Conservation (phyloP, 2,329 filamentous ascomycete genomes). For the Pseudogymnoascus sp. region DNA sequence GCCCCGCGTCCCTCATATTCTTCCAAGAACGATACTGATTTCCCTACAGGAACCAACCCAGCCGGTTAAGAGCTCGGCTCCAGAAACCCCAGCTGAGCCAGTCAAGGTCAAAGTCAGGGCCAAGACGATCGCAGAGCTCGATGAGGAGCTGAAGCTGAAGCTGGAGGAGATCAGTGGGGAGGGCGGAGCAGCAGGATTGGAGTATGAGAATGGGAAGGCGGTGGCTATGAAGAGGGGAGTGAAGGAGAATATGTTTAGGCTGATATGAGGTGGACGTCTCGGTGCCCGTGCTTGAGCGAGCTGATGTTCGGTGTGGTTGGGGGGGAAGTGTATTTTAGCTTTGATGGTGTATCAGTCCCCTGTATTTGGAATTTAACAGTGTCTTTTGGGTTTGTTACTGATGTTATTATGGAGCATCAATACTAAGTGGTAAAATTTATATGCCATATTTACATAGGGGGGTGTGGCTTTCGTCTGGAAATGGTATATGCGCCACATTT, state of each 20-base stretch:
- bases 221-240: conserved; percentile 67
- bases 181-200: conserved; percentile 62
- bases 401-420: background rate
- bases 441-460: background rate
- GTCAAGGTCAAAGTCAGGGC: background rate
- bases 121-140: conserved; percentile 55
- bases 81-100: background rate
- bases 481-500: background rate
- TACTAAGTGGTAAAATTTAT: background rate
- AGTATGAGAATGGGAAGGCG: conserved; percentile 67
- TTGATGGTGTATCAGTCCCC: background rate
- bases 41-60: background rate
- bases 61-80: background rate
- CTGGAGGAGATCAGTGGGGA: conserved; percentile 61
- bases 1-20: background rate
- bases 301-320: background rate
- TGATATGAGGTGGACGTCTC: conserved; percentile 40
- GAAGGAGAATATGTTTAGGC: conserved; percentile 68
- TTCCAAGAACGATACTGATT: background rate
- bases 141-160: conserved; percentile 57
- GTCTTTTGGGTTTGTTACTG: background rate
- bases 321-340: background rate
- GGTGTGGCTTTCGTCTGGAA: background rate
- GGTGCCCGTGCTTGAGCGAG: background rate
- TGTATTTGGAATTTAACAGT: background rate